These are phyloP conservation scores for Bimuria novae-zelandiae DNA, from an alignment of 2,329 filamentous ascomycete genomes.

Conservation along the genomic window DNA sequence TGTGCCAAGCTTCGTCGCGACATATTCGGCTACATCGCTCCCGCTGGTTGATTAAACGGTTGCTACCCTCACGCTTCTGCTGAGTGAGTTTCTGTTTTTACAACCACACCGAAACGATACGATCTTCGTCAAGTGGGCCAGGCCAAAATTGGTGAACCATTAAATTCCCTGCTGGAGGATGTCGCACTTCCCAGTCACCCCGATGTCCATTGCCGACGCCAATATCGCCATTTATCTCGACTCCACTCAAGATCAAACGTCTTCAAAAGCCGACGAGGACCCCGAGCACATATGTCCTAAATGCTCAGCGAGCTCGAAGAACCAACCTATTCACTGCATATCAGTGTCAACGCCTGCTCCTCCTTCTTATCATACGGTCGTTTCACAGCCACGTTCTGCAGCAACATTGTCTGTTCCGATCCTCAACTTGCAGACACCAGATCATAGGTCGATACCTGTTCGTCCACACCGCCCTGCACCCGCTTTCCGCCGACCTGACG, in stretches of 20 bases:
- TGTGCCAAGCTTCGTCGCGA: not conserved
- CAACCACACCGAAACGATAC: not conserved
- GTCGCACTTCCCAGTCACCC: constrained; percentile 1
- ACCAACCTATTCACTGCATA: constrained; percentile 14
- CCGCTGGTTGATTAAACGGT: not conserved
- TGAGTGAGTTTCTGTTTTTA: not conserved
- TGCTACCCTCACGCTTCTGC: not conserved
- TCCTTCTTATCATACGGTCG: not conserved
- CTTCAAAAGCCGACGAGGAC: not conserved
- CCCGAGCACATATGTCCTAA: constrained; percentile 11
- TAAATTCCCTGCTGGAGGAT: not conserved
- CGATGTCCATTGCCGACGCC: not conserved
- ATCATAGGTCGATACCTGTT: not conserved
- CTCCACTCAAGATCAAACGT: not conserved
- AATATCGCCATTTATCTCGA: too few species aligned
- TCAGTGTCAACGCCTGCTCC: constrained; percentile 10
- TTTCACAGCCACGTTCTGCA: not conserved
- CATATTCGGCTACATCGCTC: not conserved
- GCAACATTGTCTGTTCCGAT: constrained; percentile 4
- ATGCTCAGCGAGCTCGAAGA: constrained; percentile 10
- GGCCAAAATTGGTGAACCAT: not conserved
- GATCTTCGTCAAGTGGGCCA: not conserved
- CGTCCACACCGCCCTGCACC: constrained; percentile 5
- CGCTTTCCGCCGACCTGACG: not conserved
- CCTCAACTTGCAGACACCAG: constrained; percentile 9